A percentile compares a stretch with the other conserved stretches of the same genome.
Evolutionary conservation across 2,329 filamentous ascomycete genomes (phyloP).

Genomic region (Ascocoryne sarcoides): DNA sequence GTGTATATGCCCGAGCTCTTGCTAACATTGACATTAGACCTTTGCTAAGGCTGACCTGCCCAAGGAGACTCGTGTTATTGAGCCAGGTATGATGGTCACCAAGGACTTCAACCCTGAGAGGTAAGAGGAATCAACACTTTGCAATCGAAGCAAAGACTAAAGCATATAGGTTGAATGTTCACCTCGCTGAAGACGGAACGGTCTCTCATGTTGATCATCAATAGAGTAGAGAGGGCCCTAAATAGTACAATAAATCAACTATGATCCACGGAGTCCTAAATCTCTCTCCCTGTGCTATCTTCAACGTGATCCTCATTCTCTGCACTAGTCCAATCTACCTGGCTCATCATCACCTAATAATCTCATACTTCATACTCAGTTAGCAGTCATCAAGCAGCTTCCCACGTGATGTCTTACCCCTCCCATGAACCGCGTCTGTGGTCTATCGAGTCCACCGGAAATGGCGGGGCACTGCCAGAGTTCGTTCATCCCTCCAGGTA

Average conservation of each 20-base stretch:
- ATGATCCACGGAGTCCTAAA: too few relatives aligned
- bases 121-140: constrained; percentile 9
- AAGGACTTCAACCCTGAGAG: constrained; percentile 41
- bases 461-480: constrained; percentile 16
- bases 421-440: constrained; percentile 7
- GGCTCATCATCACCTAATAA: too few relatives aligned
- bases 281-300: too few relatives aligned
- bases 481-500: too few relatives aligned
- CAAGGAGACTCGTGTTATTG: constrained; percentile 45
- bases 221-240: too few relatives aligned
- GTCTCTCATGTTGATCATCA: constrained; percentile 48
- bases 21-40: constrained; percentile 32
- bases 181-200: constrained; percentile 50
- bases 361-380: too few relatives aligned
- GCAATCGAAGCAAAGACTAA: constrained; percentile 3
- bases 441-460: constrained; percentile 8
- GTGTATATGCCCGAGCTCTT: background rate
- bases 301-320: too few relatives aligned
- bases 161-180: constrained; percentile 46
- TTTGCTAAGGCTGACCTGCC: constrained; percentile 55
- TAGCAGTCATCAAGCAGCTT: too few relatives aligned
- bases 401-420: constrained; percentile 1
- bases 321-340: too few relatives aligned
- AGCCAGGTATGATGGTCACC: constrained; percentile 48
- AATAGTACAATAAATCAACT: too few relatives aligned